These are phyloP conservation scores for Malassezia nana DNA, from an alignment of 1,284 basidiomycete species.

Conservation along the genomic window DNA sequence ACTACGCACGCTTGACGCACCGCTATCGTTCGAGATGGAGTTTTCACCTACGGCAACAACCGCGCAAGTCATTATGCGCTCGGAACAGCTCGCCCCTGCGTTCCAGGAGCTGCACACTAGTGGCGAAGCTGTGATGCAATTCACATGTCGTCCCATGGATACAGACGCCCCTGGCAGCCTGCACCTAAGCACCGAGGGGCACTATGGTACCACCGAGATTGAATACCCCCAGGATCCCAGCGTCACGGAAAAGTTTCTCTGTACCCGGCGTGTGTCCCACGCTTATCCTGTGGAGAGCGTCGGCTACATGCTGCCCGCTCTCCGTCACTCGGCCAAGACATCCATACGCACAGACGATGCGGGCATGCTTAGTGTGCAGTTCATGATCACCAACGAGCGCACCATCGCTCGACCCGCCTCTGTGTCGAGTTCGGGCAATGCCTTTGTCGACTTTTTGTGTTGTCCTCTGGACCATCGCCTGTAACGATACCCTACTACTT, in stretches of 20 bases:
- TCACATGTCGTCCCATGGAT: neutral
- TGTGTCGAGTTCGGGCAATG: conserved; percentile 26
- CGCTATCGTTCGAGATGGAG: neutral
- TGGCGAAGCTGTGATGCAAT: conserved; percentile 3
- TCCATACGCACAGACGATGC: conserved; percentile 32
- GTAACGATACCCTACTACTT: conserved; percentile 20
- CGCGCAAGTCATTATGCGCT: conserved; percentile 16
- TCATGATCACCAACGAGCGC: conserved; percentile 34
- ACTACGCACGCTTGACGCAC: conserved; percentile 14
- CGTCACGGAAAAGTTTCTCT: conserved; percentile 14
- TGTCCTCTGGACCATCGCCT: conserved; percentile 21
- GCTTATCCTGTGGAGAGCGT: conserved; percentile 5
- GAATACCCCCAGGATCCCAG: conserved; percentile 3
- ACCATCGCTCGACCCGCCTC: conserved; percentile 4
- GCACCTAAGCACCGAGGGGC: conserved; percentile 5
- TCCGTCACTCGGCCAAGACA: conserved; percentile 31
- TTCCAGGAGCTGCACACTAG: conserved; percentile 6
- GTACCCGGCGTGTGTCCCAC: neutral
- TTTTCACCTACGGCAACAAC: neutral
- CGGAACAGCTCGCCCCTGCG: conserved; percentile 2
- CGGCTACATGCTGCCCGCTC: conserved; percentile 23
- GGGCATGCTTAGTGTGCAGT: conserved; percentile 37
- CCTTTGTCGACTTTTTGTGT: conserved; percentile 35
- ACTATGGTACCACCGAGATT: conserved; percentile 12
- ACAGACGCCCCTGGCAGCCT: neutral